These are phyloP conservation scores for Verticillium isaacii DNA, from an alignment of 2,329 filamentous ascomycete genomes.

Conservation along the genomic window DNA sequence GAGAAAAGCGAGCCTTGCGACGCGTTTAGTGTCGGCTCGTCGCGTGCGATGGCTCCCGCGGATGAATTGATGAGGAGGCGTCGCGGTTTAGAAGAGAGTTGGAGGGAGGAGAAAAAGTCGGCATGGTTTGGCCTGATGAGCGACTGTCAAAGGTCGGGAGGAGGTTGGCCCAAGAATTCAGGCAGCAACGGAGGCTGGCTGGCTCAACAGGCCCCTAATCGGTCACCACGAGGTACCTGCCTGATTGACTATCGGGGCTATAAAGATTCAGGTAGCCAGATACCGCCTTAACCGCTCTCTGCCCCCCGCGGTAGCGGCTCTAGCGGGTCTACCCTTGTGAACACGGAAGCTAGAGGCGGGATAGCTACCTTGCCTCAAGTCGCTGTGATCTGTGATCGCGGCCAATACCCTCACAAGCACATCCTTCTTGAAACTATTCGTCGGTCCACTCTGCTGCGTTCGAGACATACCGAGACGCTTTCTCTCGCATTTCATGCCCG, in stretches of 20 bases:
- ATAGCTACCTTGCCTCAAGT: not conserved
- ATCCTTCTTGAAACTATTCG: not conserved
- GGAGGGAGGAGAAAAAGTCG: slow-evolving; percentile 19
- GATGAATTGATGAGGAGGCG: slow-evolving; percentile 5
- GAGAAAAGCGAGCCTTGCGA: slow-evolving; percentile 5
- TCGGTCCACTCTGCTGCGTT: too few species aligned
- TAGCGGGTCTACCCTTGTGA: not conserved
- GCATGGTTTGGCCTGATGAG: slow-evolving; percentile 10
- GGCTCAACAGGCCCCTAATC: too few species aligned
- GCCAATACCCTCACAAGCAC: not conserved
- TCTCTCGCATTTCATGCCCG: not conserved
- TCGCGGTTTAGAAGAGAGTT: slow-evolving; percentile 4
- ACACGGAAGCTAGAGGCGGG: not conserved
- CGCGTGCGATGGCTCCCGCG: slow-evolving; percentile 7
- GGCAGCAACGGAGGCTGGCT: not conserved
- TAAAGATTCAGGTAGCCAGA: too few species aligned
- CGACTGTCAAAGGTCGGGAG: not conserved
- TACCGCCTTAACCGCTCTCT: too few species aligned
- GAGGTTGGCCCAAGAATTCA: not conserved
- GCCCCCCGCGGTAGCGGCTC: not conserved
- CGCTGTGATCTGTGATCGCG: not conserved
- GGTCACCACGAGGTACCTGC: too few species aligned
- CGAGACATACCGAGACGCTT: not conserved
- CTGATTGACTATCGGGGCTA: too few species aligned
- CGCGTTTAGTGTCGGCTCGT: slow-evolving; percentile 8